These are phyloP conservation scores for Penicillium sp. DNA, from an alignment of 2,329 filamentous ascomycete species.

Conservation along the genomic window DNA sequence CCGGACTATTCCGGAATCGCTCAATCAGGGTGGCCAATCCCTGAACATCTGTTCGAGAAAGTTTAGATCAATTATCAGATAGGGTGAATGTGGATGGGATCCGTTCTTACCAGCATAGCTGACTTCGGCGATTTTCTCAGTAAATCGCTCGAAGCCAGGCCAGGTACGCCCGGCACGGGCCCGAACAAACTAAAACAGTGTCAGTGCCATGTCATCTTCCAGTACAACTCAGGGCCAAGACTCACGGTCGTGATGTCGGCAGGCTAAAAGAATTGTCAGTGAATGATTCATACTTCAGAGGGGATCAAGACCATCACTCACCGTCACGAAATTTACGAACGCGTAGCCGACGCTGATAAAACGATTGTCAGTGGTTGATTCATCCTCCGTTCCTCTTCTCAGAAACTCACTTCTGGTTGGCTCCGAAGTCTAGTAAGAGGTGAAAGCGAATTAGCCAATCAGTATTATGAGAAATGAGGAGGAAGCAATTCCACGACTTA, in stretches of 20 bases:
- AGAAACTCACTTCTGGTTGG: conserved; percentile 74
- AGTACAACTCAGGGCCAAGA: conserved; percentile 19
- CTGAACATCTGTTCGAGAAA: conserved; percentile 70
- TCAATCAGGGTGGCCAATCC: conserved; percentile 87
- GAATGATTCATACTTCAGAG: conserved; percentile 6
- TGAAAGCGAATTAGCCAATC: background rate
- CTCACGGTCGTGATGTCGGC: conserved; percentile 72
- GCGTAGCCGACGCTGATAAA: conserved; percentile 82
- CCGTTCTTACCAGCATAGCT: conserved; percentile 83
- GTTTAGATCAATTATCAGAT: conserved; percentile 30
- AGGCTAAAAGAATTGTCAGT: conserved; percentile 58
- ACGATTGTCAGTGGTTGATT: conserved; percentile 10
- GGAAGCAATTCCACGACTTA: conserved; percentile 30
- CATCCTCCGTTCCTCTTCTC: background rate
- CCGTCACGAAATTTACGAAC: conserved; percentile 91
- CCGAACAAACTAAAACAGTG: conserved; percentile 65
- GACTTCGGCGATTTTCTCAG: conserved; percentile 80
- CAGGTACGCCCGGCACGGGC: conserved; percentile 72
- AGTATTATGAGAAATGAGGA: background rate
- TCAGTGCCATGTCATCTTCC: conserved; percentile 6
- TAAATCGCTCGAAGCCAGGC: conserved; percentile 73
- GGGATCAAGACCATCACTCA: conserved; percentile 48
- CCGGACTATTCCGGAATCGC: conserved; percentile 95
- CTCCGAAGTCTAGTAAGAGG: conserved; percentile 68
- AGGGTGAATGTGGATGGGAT: background rate